Evolutionary conservation across 2,329 filamentous ascomycete genomes (phyloP), one percentile per base, ranked within the genome.

Genomic region (Cladobotryum mycophilum): DNA sequence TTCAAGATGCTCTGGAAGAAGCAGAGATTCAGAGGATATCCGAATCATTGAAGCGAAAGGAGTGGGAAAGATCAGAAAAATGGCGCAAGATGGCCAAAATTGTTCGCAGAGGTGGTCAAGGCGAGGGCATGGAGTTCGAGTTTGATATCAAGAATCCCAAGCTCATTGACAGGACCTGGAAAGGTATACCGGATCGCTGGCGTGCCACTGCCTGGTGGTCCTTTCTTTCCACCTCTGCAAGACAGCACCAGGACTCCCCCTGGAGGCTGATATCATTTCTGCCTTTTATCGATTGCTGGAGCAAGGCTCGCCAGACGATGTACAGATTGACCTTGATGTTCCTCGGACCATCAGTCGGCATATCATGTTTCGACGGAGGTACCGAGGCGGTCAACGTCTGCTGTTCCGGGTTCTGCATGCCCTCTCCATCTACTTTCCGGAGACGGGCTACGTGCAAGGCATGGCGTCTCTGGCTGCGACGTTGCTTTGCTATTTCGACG

Each of bases 171-270:
- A 82, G 93, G 50, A 95, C 90, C 1, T 99, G 93, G 93, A 99
- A 99, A 66, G 93, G 93, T 30, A 96, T 99, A 56, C 93, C 93
- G 0, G 93, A 99, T 68, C 84, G 89, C 55, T 99, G 93, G 93
- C 86, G 93, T 47, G 82, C 86, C 33, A 86, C 89, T 1, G 93
- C 92, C 2, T 99, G 93, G 93, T 92, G 92, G 71, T 89, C 90
- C 4, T 99, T 99, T 64, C 78, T 99, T 25, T 79, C 83, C 6
- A 74, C 86, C 8, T 92, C 88, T 56, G 89, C 90, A 34, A 84
- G 80, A 62, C 80, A 80, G 55, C 70, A 76, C 46, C 76, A 80
- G n/a, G 61, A 57, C 17, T 81, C 79, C 79, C 81, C 3, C 75
- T 81, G 0, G 88, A 93, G 50, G 81, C 85, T 38, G 78, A 88